phyloP scores from a whole-genome alignment of 306 rosid species.

The Cucurbita argyrosperma region DNA sequence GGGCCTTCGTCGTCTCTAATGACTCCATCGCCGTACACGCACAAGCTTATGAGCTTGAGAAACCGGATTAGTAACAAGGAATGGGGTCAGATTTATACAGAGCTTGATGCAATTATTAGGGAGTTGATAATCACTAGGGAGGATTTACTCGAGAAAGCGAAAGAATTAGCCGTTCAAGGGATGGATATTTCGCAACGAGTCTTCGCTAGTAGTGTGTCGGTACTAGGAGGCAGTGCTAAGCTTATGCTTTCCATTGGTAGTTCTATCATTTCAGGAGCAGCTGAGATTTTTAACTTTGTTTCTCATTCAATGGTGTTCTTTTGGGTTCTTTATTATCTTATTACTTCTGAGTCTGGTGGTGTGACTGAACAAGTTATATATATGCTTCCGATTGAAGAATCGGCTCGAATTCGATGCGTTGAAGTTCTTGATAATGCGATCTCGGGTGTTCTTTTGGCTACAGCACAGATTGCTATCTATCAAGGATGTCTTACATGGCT shows the following conservation, averaged over 20 bases:
- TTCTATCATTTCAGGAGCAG: slow-evolving; percentile 81
- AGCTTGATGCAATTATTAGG: slow-evolving; percentile 43
- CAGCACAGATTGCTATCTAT: slow-evolving; percentile 73
- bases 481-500: slow-evolving; percentile 98
- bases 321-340: slow-evolving; percentile 84
- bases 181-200: slow-evolving; percentile 58
- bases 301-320: slow-evolving; percentile 81
- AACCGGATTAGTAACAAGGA: slow-evolving; percentile 42
- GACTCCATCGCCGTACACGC: slow-evolving; percentile 44
- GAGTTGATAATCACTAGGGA: slow-evolving; percentile 63
- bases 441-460: slow-evolving; percentile 76
- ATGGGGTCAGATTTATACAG: slow-evolving; percentile 62
- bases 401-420: slow-evolving; percentile 61
- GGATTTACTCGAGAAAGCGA: slow-evolving; percentile 77
- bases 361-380: slow-evolving; percentile 79
- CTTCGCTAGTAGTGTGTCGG: slow-evolving; percentile 47
- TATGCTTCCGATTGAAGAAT: slow-evolving; percentile 65
- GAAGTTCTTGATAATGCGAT: slow-evolving; percentile 90
- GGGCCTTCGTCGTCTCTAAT: slow-evolving; percentile 22
- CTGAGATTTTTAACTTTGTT: slow-evolving; percentile 74
- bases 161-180: slow-evolving; percentile 62
- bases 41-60: slow-evolving; percentile 62
- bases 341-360: slow-evolving; percentile 90
- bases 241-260: slow-evolving; percentile 47
- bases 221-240: slow-evolving; percentile 62